Percentiles rank a stretch among this genome's conserved stretches.
These are phyloP conservation scores for Haplosporangium sp. DNA, from an alignment of 371 early-diverging fungal genomes.

Conservation along the genomic window DNA sequence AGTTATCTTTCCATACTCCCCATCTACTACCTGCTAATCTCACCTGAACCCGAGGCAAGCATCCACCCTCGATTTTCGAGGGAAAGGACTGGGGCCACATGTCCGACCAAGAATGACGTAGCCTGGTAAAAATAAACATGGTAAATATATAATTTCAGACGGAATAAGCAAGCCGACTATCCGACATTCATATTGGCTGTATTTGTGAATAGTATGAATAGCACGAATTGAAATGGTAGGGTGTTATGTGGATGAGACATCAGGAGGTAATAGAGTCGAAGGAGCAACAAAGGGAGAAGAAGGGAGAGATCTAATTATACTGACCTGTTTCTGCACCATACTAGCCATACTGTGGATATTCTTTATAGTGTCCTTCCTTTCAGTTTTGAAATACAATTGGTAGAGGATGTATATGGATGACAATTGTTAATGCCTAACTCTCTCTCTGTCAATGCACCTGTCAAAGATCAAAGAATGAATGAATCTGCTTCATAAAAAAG, in stretches of 20 bases:
- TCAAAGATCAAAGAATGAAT: too few relatives aligned
- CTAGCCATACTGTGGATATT: background rate
- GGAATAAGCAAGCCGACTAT: background rate
- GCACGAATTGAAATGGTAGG: background rate
- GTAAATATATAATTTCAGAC: background rate
- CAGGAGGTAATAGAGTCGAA: background rate
- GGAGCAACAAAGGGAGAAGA: background rate
- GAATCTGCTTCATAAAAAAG: too few relatives aligned
- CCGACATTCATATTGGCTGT: background rate
- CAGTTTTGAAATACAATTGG: background rate
- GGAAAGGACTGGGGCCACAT: conserved; percentile 42
- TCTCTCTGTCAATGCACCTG: too few relatives aligned
- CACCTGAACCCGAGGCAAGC: conserved; percentile 55
- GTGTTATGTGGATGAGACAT: background rate
- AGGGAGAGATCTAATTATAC: conserved; percentile 1
- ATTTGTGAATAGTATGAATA: background rate
- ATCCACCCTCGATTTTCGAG: conserved; percentile 39
- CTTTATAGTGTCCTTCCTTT: background rate
- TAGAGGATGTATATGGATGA: too few relatives aligned
- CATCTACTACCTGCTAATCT: background rate
- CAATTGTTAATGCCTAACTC: too few relatives aligned
- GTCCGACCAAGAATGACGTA: conserved; percentile 36
- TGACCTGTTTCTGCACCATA: background rate
- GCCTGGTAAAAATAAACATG: conserved; percentile 11
- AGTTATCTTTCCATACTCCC: background rate